Conservation (phyloP, 202 grass and related monocot genomes). For the Musa balbisiana region DNA sequence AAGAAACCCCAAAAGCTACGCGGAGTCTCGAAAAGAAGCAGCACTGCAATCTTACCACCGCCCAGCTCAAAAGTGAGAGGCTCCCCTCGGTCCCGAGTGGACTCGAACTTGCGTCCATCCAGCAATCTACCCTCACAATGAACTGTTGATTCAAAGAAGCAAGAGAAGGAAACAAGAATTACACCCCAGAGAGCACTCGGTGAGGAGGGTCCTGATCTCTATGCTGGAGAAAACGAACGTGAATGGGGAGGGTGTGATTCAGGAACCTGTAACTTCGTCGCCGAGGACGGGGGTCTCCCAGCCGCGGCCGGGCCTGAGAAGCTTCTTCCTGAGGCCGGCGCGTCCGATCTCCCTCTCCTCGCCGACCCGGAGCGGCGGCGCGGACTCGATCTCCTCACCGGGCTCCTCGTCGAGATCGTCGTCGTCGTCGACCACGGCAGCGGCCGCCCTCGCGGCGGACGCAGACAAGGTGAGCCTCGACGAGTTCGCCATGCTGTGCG, state of each 20-base stretch:
- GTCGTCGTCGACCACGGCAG: not conserved
- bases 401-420: slow-evolving; percentile 31
- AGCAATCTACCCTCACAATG: slow-evolving; percentile 28
- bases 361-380: slow-evolving; percentile 33
- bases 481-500: slow-evolving; percentile 9
- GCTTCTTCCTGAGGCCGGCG: slow-evolving; percentile 31
- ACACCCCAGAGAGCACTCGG: too few species aligned
- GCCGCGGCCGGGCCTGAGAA: slow-evolving; percentile 21
- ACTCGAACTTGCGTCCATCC: slow-evolving; percentile 25
- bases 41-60: slow-evolving; percentile 11
- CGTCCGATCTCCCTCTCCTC: slow-evolving; percentile 34
- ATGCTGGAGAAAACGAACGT: not conserved
- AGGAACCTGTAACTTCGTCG: slow-evolving; percentile 36
- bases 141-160: slow-evolving; percentile 15
- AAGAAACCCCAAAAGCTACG: not conserved
- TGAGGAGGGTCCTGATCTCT: not conserved
- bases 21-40: not conserved
- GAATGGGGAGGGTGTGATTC: too few species aligned
- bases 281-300: slow-evolving; percentile 30
- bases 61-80: slow-evolving; percentile 28
- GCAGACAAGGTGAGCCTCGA: slow-evolving; percentile 32
- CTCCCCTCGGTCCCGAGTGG: slow-evolving; percentile 29
- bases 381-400: slow-evolving; percentile 38
- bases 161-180: not conserved
- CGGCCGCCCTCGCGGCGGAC: slow-evolving; percentile 28